Evolutionary conservation across 2,329 filamentous ascomycete genomes (phyloP).

Genomic region (Aspergillus quadricinctus): DNA sequence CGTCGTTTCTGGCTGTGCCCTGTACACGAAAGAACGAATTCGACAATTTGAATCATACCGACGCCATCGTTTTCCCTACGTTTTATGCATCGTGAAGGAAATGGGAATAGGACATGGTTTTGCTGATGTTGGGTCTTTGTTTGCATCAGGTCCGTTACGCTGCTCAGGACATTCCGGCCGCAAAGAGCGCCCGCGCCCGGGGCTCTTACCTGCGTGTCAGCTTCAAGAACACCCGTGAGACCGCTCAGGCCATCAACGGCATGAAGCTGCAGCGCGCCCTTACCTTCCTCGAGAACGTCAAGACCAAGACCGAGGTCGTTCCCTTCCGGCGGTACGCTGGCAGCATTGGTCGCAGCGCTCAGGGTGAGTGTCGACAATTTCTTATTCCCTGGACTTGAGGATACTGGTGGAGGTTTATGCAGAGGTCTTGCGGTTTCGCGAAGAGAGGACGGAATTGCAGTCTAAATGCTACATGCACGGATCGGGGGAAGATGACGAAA

Average conservation of each 20-base stretch:
- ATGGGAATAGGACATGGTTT: slow-evolving; percentile 4
- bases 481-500: background rate
- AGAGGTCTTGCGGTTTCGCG: background rate
- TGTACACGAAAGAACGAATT: background rate
- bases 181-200: slow-evolving; percentile 95
- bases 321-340: slow-evolving; percentile 98
- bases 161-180: slow-evolving; percentile 77
- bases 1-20: background rate
- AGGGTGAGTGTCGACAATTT: slow-evolving; percentile 68
- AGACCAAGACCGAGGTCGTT: slow-evolving; percentile 94
- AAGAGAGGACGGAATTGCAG: background rate
- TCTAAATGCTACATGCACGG: background rate
- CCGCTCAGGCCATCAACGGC: slow-evolving; percentile 98
- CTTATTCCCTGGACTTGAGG: slow-evolving; percentile 9
- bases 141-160: slow-evolving; percentile 83
- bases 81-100: slow-evolving; percentile 2
- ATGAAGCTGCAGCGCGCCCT: slow-evolving; percentile 96
- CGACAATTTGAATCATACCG: background rate
- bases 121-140: slow-evolving; percentile 26
- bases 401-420: background rate
- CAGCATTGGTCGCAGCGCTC: slow-evolving; percentile 89
- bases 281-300: slow-evolving; percentile 96
- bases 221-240: slow-evolving; percentile 99
- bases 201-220: slow-evolving; percentile 98
- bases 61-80: background rate